Conservation (phyloP, 2,329 filamentous ascomycete genomes). For the Pestalotiopsis sp. region DNA sequence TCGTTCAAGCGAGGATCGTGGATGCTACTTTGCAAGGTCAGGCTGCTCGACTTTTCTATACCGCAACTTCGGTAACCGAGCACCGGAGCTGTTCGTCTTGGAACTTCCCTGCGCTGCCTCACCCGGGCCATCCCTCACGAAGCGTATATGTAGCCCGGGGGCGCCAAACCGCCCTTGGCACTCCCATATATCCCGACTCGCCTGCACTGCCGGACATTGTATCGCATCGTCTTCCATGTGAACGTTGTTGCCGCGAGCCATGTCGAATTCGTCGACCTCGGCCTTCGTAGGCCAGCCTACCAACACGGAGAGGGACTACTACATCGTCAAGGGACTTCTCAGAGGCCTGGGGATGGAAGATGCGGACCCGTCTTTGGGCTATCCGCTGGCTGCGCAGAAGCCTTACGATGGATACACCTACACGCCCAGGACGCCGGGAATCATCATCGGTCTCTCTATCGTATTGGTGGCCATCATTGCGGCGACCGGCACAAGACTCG, state of each 20-base stretch:
- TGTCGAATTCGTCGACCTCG: constrained; percentile 14
- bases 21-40: neutral
- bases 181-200: neutral
- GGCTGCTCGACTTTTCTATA: neutral
- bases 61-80: neutral
- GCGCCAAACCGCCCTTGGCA: neutral
- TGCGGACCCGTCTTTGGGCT: constrained; percentile 21
- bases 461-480: constrained; percentile 28
- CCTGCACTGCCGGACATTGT: neutral
- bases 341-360: constrained; percentile 18
- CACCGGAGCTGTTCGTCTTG: neutral
- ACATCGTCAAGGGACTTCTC: constrained; percentile 27
- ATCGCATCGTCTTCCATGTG: neutral
- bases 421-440: constrained; percentile 24
- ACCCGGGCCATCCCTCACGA: neutral
- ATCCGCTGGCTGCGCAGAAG: constrained; percentile 19
- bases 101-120: neutral
- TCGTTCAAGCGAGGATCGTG: neutral
- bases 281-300: constrained; percentile 26
- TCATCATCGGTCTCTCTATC: constrained; percentile 29
- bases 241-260: neutral
- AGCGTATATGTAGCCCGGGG: neutral
- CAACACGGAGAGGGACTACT: constrained; percentile 28
- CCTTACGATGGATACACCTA: constrained; percentile 20
- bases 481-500: constrained; percentile 29